Evolutionary conservation across 1,284 basidiomycete species (phyloP).

Genomic region (Cryptococcus maquisensis): DNA sequence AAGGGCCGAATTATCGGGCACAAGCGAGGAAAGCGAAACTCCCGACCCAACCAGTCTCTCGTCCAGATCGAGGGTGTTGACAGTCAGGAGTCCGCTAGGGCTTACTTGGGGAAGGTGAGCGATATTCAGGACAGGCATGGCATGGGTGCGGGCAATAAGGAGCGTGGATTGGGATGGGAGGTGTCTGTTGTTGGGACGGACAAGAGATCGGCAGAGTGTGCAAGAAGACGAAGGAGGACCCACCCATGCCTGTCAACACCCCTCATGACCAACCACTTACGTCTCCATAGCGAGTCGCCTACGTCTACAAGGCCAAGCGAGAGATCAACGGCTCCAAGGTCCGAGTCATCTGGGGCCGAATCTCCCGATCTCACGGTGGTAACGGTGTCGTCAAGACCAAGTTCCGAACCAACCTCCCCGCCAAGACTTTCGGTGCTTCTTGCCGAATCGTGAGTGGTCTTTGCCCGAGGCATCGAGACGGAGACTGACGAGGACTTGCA

Average conservation of each 20-base stretch:
- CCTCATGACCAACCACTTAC: neutral
- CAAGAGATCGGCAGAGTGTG: neutral
- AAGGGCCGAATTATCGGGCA: conserved; percentile 97
- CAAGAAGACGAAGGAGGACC: neutral
- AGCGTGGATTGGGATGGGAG: neutral
- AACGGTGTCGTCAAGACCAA: conserved; percentile 96
- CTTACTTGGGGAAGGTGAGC: conserved; percentile 96
- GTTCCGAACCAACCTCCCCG: conserved; percentile 94
- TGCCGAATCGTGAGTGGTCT: conserved; percentile 76
- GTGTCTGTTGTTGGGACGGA: neutral
- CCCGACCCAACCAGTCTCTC: conserved; percentile 89
- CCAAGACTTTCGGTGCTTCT: conserved; percentile 89
- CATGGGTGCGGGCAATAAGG: neutral
- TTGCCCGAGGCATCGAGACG: neutral
- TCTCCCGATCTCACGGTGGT: conserved; percentile 89
- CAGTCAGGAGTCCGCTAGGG: conserved; percentile 89
- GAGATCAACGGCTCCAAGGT: conserved; percentile 88
- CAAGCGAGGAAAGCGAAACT: conserved; percentile 98
- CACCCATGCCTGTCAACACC: neutral
- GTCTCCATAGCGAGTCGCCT: conserved; percentile 75
- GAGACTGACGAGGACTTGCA: conserved; percentile 4
- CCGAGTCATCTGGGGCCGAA: conserved; percentile 94
- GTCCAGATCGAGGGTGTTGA: conserved; percentile 96
- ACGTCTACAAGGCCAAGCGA: conserved; percentile 93
- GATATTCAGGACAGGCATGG: neutral